Conservation (phyloP, 495 filamentous ascomycete genomes). For the Cladorrhinum samala region DNA sequence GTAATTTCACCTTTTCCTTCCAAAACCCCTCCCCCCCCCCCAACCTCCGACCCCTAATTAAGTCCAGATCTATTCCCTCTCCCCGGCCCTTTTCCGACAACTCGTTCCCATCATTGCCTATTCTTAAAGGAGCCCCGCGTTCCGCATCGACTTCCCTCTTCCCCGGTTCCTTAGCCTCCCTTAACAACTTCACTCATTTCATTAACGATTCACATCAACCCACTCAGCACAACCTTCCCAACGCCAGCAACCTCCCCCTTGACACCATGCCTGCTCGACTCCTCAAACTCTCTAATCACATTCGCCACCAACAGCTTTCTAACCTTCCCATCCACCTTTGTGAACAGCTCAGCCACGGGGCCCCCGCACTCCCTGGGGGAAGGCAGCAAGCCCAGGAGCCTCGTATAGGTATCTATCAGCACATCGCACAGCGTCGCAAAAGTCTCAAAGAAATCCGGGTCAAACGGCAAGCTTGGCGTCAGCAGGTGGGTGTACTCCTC, state of each 20-base stretch:
- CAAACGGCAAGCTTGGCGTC: conserved; percentile 90
- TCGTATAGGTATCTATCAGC: conserved; percentile 84
- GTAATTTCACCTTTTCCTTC: too few species aligned
- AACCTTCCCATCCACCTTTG: conserved; percentile 79
- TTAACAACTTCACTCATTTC: too few species aligned
- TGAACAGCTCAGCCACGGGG: conserved; percentile 70
- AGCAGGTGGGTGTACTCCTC: conserved; percentile 86
- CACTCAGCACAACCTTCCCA: conserved; percentile 82
- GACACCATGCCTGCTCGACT: conserved; percentile 63
- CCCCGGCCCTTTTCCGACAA: too few species aligned
- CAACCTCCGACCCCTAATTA: too few species aligned
- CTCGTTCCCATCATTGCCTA: too few species aligned
- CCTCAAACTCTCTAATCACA: conserved; percentile 89
- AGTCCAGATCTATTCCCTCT: too few species aligned
- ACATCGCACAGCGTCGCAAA: conserved; percentile 97
- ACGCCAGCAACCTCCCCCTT: conserved; percentile 77
- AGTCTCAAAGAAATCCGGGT: conserved; percentile 94
- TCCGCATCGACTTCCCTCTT: too few species aligned
- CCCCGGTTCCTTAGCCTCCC: too few species aligned
- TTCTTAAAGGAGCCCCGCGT: too few species aligned
- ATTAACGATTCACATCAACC: conserved; percentile 81
- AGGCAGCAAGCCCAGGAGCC: conserved; percentile 64
- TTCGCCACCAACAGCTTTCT: conserved; percentile 80
- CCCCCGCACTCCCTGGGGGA: conserved; percentile 56
- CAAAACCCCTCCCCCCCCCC: too few species aligned